phyloP scores from a whole-genome alignment of 2,329 filamentous ascomycete genomes.

The Rugonectria rugulosa region DNA sequence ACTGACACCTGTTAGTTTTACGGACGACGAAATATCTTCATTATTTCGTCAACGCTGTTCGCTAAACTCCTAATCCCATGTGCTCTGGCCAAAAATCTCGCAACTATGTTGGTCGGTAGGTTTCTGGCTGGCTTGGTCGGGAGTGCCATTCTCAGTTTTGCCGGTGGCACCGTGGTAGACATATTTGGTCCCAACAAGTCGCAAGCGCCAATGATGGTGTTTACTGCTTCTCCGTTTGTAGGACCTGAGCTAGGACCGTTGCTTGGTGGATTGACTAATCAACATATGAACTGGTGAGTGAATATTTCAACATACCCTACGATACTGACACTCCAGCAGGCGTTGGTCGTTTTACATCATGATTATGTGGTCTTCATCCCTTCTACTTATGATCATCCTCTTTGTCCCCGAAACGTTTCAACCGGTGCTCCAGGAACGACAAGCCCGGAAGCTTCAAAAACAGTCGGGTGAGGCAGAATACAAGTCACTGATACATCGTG shows the following conservation, averaged over 20 bases:
- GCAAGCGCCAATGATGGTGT: conserved; percentile 30
- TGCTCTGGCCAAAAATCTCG: conserved; percentile 76
- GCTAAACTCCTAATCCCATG: conserved; percentile 80
- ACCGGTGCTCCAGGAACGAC: too few relatives aligned
- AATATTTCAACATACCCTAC: too few relatives aligned
- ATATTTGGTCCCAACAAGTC: conserved; percentile 23
- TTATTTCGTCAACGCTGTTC: conserved; percentile 74
- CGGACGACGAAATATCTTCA: conserved; percentile 78
- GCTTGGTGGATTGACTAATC: conserved; percentile 32
- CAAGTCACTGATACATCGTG: too few relatives aligned
- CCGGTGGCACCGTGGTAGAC: conserved; percentile 30
- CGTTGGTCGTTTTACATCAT: conserved; percentile 35
- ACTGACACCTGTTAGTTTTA: too few relatives aligned
- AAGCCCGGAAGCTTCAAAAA: too few relatives aligned
- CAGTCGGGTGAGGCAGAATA: too few relatives aligned
- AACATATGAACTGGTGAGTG: conserved; percentile 23
- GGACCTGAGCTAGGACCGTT: conserved; percentile 29
- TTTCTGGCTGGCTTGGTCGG: conserved; percentile 69
- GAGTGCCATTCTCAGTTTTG: conserved; percentile 29
- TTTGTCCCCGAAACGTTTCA: conserved; percentile 33
- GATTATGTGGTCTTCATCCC: conserved; percentile 25
- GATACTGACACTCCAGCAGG: too few relatives aligned
- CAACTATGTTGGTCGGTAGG: conserved; percentile 76
- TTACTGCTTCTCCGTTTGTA: conserved; percentile 29
- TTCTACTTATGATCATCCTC: conserved; percentile 21